Evolutionary conservation across 2,329 filamentous ascomycete genomes (phyloP), one percentile per base, ranked within the genome.

Genomic region (Ceratocystis huliohia): DNA sequence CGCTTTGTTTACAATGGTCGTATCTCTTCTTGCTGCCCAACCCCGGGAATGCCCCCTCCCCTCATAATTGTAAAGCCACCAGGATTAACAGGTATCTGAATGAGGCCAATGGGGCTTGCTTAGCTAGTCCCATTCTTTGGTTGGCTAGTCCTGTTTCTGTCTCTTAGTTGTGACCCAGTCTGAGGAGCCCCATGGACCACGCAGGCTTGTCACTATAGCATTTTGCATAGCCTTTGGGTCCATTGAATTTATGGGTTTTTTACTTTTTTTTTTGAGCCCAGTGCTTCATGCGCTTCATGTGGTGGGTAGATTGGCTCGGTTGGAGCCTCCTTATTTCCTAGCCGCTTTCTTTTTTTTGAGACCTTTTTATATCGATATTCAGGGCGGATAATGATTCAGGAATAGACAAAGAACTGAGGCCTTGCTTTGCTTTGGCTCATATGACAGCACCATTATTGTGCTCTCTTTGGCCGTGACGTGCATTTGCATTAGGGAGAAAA

Each of bases 401-500:
- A 15, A 46, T 10, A 50, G 46, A 50, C 6, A 50, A 22, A 20
- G 28, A 22, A 59, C 1, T 59, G 56, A 59, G 56, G 56, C 56
- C 56, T 33, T 59, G 56, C 56, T 59, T 30, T 22, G 5, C 56
- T 37, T 30, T 37, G 13, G 28, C 25, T 59, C 30, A 59, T 59
- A 59, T 59, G 56, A 59, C 30, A 59, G 56, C 25, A 37, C 56
- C 56, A 59, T 33, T 59, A 59, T 59, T 59, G 56, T 59, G 56
- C 56, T 17, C 56, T 33, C 28, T 59, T 59, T 20, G 56, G 56
- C 56, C 15, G 56, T 59, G 56, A 59, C 56, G 56, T 59, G 56
- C 56, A 59, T 59, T 59, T 59, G 56, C 56, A 20, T 59, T 17
- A 22, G n/a, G 22, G 48, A 53, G 28, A 6, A 59, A 5, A 30